Base-by-base conservation (phyloP, 1,284 basidiomycete genomes). In the Ganoderma sinense region DNA sequence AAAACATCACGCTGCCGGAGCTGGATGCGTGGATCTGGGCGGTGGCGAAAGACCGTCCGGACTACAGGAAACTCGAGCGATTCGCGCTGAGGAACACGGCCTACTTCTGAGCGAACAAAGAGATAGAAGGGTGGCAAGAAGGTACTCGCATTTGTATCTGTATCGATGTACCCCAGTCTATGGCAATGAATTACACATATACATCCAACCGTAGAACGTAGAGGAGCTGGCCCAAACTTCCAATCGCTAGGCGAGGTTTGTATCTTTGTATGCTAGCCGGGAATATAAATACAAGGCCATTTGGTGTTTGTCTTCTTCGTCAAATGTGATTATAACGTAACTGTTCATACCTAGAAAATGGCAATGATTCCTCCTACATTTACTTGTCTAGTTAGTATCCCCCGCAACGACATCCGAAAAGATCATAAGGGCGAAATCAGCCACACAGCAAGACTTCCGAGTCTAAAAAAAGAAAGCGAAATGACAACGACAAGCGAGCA, bases 11-110 rank as follows among this genome's bases (percentile, higher is more conserved):
- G 0, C 80, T 89, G 29, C 88, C 90, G 2, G 84, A 89, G 65
- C 73, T 94, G 67, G 90, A 93, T 77, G 86, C 86, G 76, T 95
- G 94, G 93, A 78, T 94, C 26, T 93, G 93, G 91, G 84, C 88
- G 36, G 86, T 92, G 11, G 92, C 91, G 61, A 94, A 94, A 78
- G 92, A 94, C 73, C 82, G 92, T 70, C 72, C 79, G 43, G 92
- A 94, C 78, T 94, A 93, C 75, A 82, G 91, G 68, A 80, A 80
- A 58, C 81, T 94, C 41, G 82, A 84, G 71, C 82, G 92, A 70
- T 92, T 94, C 76, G 89, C 86, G n/a, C 79, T 88, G 75, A 82
- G 84, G 69, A 81, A 88, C 67, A 93, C 91, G 0, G 81, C 86
- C 43, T 94, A 88, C 78, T 94, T 93, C 79, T 94, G 77, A 68